Evolutionary conservation across 2,329 filamentous ascomycete genomes (phyloP).

Genomic region (Aspergillus proliferans): DNA sequence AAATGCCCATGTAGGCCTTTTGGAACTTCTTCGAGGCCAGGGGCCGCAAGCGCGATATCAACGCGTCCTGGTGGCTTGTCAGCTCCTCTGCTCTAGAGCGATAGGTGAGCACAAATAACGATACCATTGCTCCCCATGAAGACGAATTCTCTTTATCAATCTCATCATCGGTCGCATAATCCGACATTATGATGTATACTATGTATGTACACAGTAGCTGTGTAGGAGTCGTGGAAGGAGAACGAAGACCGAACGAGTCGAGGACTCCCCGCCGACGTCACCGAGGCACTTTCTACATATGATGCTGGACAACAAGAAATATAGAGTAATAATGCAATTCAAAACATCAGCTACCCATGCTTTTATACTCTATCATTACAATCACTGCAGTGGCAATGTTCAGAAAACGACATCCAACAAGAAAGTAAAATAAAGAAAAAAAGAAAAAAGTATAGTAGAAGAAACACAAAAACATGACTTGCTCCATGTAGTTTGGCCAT

Average conservation of each 20-base stretch:
- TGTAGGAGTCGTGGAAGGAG: neutral
- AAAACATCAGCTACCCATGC: conserved; percentile 16
- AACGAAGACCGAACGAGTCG: neutral
- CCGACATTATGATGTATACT: conserved; percentile 7
- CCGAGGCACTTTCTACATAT: neutral
- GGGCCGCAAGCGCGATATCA: conserved; percentile 49
- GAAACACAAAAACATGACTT: conserved; percentile 8
- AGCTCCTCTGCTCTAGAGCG: conserved; percentile 15
- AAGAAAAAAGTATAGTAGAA: conserved; percentile 12
- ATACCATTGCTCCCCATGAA: conserved; percentile 12
- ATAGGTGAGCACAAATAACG: neutral
- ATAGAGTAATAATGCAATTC: conserved; percentile 15
- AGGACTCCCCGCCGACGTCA: neutral
- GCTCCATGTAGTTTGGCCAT: conserved; percentile 18
- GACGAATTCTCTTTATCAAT: conserved; percentile 4
- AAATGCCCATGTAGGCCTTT: conserved; percentile 57
- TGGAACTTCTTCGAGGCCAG: conserved; percentile 57
- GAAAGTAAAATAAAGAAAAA: conserved; percentile 11
- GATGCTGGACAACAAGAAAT: neutral
- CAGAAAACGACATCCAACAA: conserved; percentile 16
- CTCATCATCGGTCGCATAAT: conserved; percentile 9
- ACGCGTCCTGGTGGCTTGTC: conserved; percentile 40
- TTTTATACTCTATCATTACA: conserved; percentile 37
- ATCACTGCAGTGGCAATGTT: conserved; percentile 15
- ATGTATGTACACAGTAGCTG: neutral